A percentile compares a stretch with the other conserved stretches of the same genome.
Evolutionary conservation across 345 rosid species (phyloP).

Genomic region (Corchorus olitorius): DNA sequence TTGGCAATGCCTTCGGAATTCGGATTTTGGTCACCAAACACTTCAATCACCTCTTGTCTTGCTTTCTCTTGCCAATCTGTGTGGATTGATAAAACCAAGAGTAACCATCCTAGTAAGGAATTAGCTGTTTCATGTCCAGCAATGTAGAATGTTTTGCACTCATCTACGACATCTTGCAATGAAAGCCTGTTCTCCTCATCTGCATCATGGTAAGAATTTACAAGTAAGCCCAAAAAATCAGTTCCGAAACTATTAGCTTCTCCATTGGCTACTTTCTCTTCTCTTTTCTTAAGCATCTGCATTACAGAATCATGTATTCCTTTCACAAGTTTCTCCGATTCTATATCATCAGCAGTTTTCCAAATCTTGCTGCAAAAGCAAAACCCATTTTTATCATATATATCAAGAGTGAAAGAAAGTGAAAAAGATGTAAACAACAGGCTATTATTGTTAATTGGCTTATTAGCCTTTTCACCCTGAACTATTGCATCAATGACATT

Average conservation of each 20-base stretch:
- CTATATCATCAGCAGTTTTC: background rate
- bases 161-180: slow-evolving; percentile 32
- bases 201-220: background rate
- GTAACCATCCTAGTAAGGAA: slow-evolving; percentile 4
- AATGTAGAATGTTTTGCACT: slow-evolving; percentile 45
- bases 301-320: slow-evolving; percentile 10
- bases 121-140: slow-evolving; percentile 29
- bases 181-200: background rate
- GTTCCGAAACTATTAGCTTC: slow-evolving; percentile 22
- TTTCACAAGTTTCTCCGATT: background rate
- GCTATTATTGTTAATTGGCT: no score
- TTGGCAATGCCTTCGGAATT: slow-evolving; percentile 13
- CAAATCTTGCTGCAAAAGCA: slow-evolving; percentile 1
- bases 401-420: background rate
- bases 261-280: background rate
- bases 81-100: slow-evolving; percentile 29
- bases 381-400: background rate
- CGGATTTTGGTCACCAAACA: slow-evolving; percentile 29
- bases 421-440: no score
- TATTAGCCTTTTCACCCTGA: no score
- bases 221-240: slow-evolving; percentile 39
- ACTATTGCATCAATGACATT: no score
- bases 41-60: slow-evolving; percentile 39
- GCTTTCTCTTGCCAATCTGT: slow-evolving; percentile 51
- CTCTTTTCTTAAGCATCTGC: slow-evolving; percentile 13